Conservation (phyloP, 2,329 filamentous ascomycete species). For the Diaporthe capsici region DNA sequence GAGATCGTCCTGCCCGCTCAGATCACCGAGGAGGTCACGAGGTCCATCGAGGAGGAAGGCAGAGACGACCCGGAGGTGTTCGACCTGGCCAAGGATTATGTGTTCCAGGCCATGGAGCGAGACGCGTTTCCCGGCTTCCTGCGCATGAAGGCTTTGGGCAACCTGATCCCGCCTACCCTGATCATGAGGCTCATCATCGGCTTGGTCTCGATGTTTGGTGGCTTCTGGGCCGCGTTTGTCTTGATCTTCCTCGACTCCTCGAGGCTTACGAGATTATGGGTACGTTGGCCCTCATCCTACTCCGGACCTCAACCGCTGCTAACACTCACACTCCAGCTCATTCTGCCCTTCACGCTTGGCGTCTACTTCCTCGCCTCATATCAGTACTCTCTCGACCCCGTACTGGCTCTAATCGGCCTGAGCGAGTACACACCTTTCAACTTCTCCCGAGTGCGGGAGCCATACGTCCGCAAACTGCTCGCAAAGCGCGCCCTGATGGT, state of each 20-base stretch:
- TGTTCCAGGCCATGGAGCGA: conserved; percentile 99
- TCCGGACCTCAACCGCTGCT: conserved; percentile 32
- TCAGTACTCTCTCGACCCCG: conserved; percentile 94
- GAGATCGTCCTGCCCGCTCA: conserved; percentile 94
- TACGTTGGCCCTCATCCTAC: conserved; percentile 61
- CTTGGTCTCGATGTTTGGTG: conserved; percentile 88
- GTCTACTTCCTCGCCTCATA: conserved; percentile 92
- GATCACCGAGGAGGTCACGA: conserved; percentile 88
- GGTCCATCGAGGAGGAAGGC: conserved; percentile 89
- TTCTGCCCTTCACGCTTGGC: conserved; percentile 92
- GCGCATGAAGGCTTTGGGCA: conserved; percentile 93
- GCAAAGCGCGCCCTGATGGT: conserved; percentile 88
- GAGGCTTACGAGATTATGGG: conserved; percentile 84
- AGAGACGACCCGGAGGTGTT: conserved; percentile 98
- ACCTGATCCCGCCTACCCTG: conserved; percentile 91
- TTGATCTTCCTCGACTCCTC: conserved; percentile 91
- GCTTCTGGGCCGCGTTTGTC: conserved; percentile 93
- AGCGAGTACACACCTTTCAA: conserved; percentile 98
- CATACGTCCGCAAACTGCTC: conserved; percentile 89
- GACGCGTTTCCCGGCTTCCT: conserved; percentile 99
- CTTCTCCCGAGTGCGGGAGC: conserved; percentile 89
- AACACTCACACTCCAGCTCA: conserved; percentile 60
- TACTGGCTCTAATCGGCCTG: conserved; percentile 88
- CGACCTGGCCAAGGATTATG: conserved; percentile 97
- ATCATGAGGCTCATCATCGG: conserved; percentile 89